These are phyloP conservation scores for Sequoia sempervirens DNA, from an alignment of 75 land plant genomes.

Conservation along the genomic window DNA sequence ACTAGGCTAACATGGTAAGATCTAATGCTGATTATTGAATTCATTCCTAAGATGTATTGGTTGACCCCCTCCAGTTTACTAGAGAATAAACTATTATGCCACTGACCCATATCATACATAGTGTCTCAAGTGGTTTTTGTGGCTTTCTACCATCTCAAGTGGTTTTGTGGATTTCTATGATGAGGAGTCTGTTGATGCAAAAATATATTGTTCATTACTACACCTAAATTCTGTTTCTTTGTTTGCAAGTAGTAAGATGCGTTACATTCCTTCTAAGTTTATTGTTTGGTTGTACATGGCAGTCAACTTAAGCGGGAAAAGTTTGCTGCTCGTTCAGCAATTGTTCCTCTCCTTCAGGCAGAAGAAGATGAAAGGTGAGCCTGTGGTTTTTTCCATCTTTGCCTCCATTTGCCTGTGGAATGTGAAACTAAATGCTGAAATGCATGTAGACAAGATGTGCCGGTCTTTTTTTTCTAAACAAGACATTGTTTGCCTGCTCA, in stretches of 20 bases:
- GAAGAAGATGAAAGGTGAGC: slow-evolving; percentile 92
- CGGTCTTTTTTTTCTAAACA: slow-evolving; percentile 6
- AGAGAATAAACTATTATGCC: not conserved
- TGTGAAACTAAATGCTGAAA: not conserved
- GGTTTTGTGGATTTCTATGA: not conserved
- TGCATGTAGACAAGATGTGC: not conserved
- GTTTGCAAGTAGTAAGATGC: not conserved
- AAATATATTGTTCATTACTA: not conserved
- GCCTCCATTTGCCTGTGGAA: not conserved
- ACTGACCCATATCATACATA: not conserved
- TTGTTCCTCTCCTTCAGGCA: slow-evolving; percentile 82
- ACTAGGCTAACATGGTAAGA: not conserved
- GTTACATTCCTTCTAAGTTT: not conserved
- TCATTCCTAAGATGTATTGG: not conserved
- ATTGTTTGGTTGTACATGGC: not conserved
- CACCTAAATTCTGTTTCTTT: not conserved
- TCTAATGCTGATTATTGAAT: not conserved
- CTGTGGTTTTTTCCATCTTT: not conserved
- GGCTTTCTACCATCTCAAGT: not conserved
- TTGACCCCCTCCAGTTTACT: not conserved
- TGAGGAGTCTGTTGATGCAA: not conserved
- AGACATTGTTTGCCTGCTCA: slow-evolving; percentile 12
- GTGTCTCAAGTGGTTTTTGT: not conserved
- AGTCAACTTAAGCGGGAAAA: slow-evolving; percentile 83
- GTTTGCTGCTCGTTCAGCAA: slow-evolving; percentile 80